These are phyloP conservation scores for Trichoderma orchidacearum DNA, from an alignment of 495 filamentous ascomycete genomes.

Conservation along the genomic window DNA sequence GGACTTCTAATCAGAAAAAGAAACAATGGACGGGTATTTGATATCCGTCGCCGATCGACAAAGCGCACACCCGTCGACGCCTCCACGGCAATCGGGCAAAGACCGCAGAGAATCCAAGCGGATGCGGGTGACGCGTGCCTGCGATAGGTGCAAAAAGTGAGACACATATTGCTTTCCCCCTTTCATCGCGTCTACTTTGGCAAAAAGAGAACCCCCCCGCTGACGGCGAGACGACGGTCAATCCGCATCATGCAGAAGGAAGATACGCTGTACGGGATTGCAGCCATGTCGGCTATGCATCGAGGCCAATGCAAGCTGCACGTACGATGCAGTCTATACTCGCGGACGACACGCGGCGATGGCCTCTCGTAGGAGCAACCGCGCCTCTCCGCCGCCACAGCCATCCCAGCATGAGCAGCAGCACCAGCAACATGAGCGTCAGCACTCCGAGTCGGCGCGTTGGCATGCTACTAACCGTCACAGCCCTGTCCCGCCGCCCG, in stretches of 20 bases:
- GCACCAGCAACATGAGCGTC: neutral
- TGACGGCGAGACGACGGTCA: neutral
- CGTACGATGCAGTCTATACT: slow-evolving; percentile 11
- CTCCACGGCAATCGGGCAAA: neutral
- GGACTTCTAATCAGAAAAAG: no score
- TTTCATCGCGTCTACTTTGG: neutral
- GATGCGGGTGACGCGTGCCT: slow-evolving; percentile 17
- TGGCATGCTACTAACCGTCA: neutral
- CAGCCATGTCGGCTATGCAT: slow-evolving; percentile 12
- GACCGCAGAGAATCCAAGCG: slow-evolving; percentile 2
- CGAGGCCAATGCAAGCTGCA: slow-evolving; percentile 7
- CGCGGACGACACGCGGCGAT: slow-evolving; percentile 6
- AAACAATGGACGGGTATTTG: neutral
- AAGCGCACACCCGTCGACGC: neutral
- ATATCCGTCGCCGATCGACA: neutral
- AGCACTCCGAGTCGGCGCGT: neutral
- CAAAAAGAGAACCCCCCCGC: neutral
- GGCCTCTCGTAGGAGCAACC: neutral
- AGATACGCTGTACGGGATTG: slow-evolving; percentile 14
- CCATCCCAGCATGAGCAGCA: neutral
- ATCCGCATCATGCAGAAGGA: slow-evolving; percentile 13
- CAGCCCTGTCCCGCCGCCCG: neutral
- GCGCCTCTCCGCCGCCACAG: neutral
- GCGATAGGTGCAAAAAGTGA: slow-evolving; percentile 21
- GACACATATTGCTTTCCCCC: neutral